Evolutionary conservation across 352 stramenopile species (phyloP).

Genomic region (Thalassiosira sp.): DNA sequence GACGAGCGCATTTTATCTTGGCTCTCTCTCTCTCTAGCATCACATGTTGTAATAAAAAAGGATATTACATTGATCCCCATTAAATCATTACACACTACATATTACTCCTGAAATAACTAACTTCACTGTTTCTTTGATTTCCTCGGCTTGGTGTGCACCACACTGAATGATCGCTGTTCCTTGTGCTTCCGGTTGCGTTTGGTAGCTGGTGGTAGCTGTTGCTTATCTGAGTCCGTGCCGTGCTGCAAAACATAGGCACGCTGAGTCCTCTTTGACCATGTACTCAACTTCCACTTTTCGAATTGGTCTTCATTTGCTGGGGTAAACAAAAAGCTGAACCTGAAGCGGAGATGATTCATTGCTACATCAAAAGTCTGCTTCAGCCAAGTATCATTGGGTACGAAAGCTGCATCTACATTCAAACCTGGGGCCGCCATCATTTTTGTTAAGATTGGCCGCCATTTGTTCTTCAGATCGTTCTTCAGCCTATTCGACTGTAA

Average conservation of each 20-base stretch:
- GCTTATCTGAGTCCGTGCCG: neutral
- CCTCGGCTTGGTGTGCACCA: neutral
- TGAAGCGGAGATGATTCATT: neutral
- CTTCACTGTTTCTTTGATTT: slow-evolving; percentile 3
- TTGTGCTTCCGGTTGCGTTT: neutral
- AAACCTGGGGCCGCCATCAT: neutral
- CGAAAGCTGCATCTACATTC: neutral
- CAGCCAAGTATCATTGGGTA: neutral
- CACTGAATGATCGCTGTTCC: neutral
- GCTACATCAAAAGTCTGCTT: neutral
- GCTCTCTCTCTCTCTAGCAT: too few relatives aligned
- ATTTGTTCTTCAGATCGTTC: neutral
- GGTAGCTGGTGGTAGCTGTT: neutral
- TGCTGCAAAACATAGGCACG: neutral
- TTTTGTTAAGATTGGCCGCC: neutral
- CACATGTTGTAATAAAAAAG: neutral
- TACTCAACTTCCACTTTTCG: neutral
- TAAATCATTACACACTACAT: neutral
- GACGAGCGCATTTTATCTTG: too few relatives aligned
- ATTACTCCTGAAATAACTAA: neutral
- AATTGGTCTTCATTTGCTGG: neutral
- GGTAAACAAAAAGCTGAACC: neutral
- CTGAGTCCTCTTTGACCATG: neutral
- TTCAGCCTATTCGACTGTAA: neutral
- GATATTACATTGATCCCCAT: neutral